Evolutionary conservation across 768 basidiomycete species (phyloP), one percentile per base, ranked within the genome.

Genomic region (Lepiota brunneoincarnata): DNA sequence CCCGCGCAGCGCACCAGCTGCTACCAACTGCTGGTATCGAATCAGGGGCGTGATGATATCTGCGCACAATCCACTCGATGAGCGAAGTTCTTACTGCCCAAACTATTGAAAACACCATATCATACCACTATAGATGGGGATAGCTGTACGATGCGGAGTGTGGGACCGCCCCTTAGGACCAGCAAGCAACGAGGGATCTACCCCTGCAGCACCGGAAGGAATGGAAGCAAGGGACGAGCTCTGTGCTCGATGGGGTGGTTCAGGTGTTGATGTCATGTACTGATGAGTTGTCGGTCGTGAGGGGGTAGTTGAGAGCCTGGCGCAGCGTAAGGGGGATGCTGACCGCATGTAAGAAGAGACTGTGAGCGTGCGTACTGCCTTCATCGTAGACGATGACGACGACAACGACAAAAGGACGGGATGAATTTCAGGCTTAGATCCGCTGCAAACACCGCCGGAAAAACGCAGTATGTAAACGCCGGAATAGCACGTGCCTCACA

Each of bases 1-100:
- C 44, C 86, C 78, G 20, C 80, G 78, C 48, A 99, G 72, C 2
- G 77, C 67, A 23, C 78, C 78, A 20, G 68, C 64, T 26, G 72
- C 68, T 54, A 80, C 64, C 38, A 81, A 71, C 54, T 70, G 68
- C 56, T 72, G 70, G 65, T 82, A 82, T 63, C 75, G 76, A 24
- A 60, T 57, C 48, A 79, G 58, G 11, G 78, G 79, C 20, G 75
- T 72, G n/a, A 67, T 57, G 43, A 61, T 61, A 55, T 70, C 73
- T 73, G 59, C 28, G 15, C 26, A 47, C 20, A 42, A 48, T 15
- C 26, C 24, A 21, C 28, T 10, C n/a, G 57, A 34, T 31, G 43
- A 49, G 48, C 49, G 15, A 31, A 28, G 36, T 26, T 17, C 37
- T 45, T n/a, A n/a, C 12, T 24, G 26, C 28, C 37, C 11, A 39